Conservation (phyloP, 2,329 filamentous ascomycete genomes). For the Scytalidium sp. region DNA sequence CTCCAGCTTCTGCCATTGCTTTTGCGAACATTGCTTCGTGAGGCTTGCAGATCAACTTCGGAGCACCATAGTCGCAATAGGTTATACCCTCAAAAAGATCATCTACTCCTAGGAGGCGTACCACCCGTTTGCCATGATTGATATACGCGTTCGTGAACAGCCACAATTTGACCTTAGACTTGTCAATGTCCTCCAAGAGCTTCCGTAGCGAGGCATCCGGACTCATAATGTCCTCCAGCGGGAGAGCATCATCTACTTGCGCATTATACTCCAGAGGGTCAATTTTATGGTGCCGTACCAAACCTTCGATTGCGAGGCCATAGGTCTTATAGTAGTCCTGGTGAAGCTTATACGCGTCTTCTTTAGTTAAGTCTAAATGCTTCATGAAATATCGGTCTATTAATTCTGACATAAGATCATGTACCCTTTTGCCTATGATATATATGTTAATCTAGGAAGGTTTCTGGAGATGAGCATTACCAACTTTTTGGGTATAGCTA, state of each 20-base stretch:
- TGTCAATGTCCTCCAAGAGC: slow-evolving; percentile 81
- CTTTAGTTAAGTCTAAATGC: slow-evolving; percentile 69
- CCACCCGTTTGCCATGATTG: slow-evolving; percentile 79
- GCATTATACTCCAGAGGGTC: slow-evolving; percentile 92
- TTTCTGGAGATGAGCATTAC: slow-evolving; percentile 19
- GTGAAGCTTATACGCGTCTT: slow-evolving; percentile 85
- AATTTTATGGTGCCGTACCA: slow-evolving; percentile 92
- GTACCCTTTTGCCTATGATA: slow-evolving; percentile 68
- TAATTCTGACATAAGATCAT: slow-evolving; percentile 82
- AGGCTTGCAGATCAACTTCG: slow-evolving; percentile 84
- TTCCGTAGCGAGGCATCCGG: slow-evolving; percentile 71
- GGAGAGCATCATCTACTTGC: slow-evolving; percentile 91
- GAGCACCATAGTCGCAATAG: slow-evolving; percentile 80
- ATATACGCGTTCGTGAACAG: slow-evolving; percentile 96
- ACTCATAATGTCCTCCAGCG: slow-evolving; percentile 79
- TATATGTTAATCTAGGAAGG: slow-evolving; percentile 3
- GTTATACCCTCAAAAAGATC: slow-evolving; percentile 94
- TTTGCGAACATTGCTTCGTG: slow-evolving; percentile 79
- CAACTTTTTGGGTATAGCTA: slow-evolving; percentile 82
- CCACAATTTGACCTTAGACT: slow-evolving; percentile 81
- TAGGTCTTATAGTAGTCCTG: slow-evolving; percentile 93
- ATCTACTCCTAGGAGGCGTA: slow-evolving; percentile 76
- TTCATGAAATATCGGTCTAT: slow-evolving; percentile 57
- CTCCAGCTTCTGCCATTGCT: slow-evolving; percentile 81
- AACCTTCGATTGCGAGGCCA: slow-evolving; percentile 92